phyloP scores from a whole-genome alignment of 192 early-diverging fungal genomes.

The Gonapodya prolifera region DNA sequence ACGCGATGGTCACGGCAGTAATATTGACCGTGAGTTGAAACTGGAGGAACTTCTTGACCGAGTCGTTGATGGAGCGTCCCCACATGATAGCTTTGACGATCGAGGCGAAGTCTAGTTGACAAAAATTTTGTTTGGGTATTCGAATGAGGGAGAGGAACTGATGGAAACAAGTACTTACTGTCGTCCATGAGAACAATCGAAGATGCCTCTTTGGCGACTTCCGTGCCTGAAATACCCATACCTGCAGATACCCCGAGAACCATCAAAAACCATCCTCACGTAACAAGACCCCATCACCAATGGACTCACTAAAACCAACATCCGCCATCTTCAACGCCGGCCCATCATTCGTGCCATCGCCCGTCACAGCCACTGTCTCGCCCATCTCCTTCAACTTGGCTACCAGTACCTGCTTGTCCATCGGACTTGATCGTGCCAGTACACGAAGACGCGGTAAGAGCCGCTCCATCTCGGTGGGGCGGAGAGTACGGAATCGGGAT shows the following conservation, averaged over 20 bases:
- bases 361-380: slow-evolving; percentile 69
- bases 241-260: slow-evolving; percentile 86
- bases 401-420: slow-evolving; percentile 82
- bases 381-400: slow-evolving; percentile 50
- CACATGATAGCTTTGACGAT: slow-evolving; percentile 68
- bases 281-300: too few relatives aligned
- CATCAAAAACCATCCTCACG: too few relatives aligned
- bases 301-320: slow-evolving; percentile 86
- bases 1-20: slow-evolving; percentile 59
- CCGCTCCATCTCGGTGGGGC: slow-evolving; percentile 46
- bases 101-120: slow-evolving; percentile 75
- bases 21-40: slow-evolving; percentile 79
- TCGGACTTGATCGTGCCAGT: slow-evolving; percentile 74
- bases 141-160: too few relatives aligned
- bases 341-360: too few relatives aligned
- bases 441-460: slow-evolving; percentile 65
- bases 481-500: slow-evolving; percentile 58
- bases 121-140: slow-evolving; percentile 18
- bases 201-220: too few relatives aligned
- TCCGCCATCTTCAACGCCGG: slow-evolving; percentile 75
- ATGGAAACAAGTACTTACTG: neutral
- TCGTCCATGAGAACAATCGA: slow-evolving; percentile 1
- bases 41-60: slow-evolving; percentile 76
- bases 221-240: slow-evolving; percentile 78
- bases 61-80: slow-evolving; percentile 71